phyloP scores from a whole-genome alignment of 495 filamentous ascomycete species.

The Xylaria cubensis region DNA sequence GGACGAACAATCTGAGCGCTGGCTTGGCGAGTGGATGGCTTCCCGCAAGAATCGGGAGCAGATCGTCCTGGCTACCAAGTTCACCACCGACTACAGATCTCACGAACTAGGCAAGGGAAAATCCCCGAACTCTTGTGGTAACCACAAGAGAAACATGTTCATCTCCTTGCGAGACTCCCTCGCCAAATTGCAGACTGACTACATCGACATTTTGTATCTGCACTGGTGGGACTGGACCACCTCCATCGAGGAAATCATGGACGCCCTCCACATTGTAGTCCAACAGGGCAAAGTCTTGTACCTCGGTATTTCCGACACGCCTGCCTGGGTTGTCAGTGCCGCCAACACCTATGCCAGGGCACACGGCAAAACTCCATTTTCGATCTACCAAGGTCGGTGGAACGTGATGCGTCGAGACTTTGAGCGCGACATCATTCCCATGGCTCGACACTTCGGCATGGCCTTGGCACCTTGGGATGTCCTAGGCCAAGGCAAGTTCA shows the following conservation, averaged over 20 bases:
- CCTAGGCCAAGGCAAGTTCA: slow-evolving; percentile 62
- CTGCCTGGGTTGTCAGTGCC: slow-evolving; percentile 68
- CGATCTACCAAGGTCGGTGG: slow-evolving; percentile 73
- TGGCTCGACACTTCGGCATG: slow-evolving; percentile 66
- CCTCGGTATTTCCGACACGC: slow-evolving; percentile 67
- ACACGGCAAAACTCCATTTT: slow-evolving; percentile 67
- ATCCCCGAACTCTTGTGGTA: slow-evolving; percentile 30
- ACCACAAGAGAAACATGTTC: slow-evolving; percentile 49
- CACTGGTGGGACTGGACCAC: slow-evolving; percentile 69
- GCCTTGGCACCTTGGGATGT: slow-evolving; percentile 64
- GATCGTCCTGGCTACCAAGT: slow-evolving; percentile 54
- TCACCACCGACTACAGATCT: slow-evolving; percentile 34
- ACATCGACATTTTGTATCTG: slow-evolving; percentile 69
- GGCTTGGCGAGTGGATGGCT: slow-evolving; percentile 72
- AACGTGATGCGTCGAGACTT: slow-evolving; percentile 61
- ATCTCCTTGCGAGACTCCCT: slow-evolving; percentile 62
- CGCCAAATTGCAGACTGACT: slow-evolving; percentile 69
- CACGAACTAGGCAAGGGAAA: slow-evolving; percentile 30
- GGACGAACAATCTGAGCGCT: slow-evolving; percentile 64
- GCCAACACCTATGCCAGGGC: slow-evolving; percentile 67
- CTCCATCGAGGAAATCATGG: slow-evolving; percentile 68
- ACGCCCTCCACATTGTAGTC: slow-evolving; percentile 64
- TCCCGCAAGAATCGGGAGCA: slow-evolving; percentile 56
- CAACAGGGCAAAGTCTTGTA: slow-evolving; percentile 69
- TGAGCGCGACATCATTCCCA: slow-evolving; percentile 66